Percentiles rank a stretch among this genome's conserved stretches.
Conservation (phyloP, 2,329 filamentous ascomycete genomes). For the Colletotrichum sidae region DNA sequence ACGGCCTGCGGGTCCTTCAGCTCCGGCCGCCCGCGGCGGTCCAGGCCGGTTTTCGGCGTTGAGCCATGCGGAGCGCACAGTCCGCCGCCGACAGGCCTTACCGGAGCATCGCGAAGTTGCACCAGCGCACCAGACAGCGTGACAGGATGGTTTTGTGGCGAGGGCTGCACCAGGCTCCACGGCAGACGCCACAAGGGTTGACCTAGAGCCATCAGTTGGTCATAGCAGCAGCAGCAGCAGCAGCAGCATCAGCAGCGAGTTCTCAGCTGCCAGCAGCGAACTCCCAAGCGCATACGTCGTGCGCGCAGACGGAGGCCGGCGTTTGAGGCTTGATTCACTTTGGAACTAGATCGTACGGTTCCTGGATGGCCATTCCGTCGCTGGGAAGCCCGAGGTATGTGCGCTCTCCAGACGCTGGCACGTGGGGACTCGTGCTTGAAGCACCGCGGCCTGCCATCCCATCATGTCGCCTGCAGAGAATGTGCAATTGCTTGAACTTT, state of each 20-base stretch:
- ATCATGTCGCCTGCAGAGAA: too few relatives aligned
- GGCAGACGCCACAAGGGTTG: conserved; percentile 19
- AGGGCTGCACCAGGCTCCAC: conserved; percentile 6
- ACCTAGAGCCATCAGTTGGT: background rate
- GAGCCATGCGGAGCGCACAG: background rate
- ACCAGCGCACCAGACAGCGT: background rate
- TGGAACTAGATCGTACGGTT: conserved; percentile 12
- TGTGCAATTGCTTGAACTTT: too few relatives aligned
- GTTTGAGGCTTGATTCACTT: conserved; percentile 25
- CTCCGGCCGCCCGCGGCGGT: conserved; percentile 14
- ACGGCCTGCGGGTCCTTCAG: conserved; percentile 17
- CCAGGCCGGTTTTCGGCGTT: conserved; percentile 19
- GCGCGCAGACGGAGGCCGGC: conserved; percentile 8
- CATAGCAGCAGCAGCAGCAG: background rate
- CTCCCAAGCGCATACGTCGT: background rate
- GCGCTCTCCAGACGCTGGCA: too few relatives aligned
- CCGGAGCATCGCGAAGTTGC: background rate
- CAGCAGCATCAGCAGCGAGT: background rate
- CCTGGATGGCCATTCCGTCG: background rate
- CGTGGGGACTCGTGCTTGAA: too few relatives aligned
- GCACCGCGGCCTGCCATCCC: too few relatives aligned
- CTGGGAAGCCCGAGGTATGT: background rate
- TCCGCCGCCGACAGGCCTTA: background rate
- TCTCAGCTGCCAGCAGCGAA: background rate
- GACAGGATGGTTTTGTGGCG: background rate